Conservation (phyloP, 2,329 filamentous ascomycete species). For the Xylariaceae sp. region DNA sequence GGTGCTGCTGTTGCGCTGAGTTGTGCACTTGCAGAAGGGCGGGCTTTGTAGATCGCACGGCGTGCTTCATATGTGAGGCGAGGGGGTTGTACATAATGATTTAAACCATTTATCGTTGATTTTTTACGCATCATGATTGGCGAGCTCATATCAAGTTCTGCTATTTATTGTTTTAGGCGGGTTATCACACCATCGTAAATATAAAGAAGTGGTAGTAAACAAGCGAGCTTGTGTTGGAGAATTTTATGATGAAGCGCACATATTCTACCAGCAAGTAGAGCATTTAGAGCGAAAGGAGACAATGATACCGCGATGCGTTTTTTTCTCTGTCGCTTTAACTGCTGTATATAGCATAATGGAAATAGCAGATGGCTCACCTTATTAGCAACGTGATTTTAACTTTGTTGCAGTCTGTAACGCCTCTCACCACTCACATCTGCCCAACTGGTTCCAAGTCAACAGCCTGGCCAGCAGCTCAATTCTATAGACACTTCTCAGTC, state of each 20-base stretch:
- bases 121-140: not conserved
- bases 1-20: conserved; percentile 77
- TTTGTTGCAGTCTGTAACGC: too few species aligned
- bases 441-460: too few species aligned
- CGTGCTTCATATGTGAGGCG: not conserved
- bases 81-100: conserved; percentile 22
- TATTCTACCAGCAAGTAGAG: not conserved
- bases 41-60: conserved; percentile 14
- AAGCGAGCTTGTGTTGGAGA: not conserved
- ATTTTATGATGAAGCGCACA: not conserved
- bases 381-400: too few species aligned
- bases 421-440: too few species aligned
- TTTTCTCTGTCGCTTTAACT: not conserved
- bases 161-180: too few species aligned
- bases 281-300: not conserved
- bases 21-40: conserved; percentile 40
- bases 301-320: conserved; percentile 7
- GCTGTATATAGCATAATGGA: too few species aligned
- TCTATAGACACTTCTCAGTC: too few species aligned
- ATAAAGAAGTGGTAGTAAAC: not conserved
- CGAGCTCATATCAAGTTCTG: too few species aligned
- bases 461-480: too few species aligned
- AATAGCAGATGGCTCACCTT: too few species aligned
- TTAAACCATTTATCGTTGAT: too few species aligned
- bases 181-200: too few species aligned